These are phyloP conservation scores for Cladosporium sp. DNA, from an alignment of 2,329 filamentous ascomycete genomes.

Conservation along the genomic window DNA sequence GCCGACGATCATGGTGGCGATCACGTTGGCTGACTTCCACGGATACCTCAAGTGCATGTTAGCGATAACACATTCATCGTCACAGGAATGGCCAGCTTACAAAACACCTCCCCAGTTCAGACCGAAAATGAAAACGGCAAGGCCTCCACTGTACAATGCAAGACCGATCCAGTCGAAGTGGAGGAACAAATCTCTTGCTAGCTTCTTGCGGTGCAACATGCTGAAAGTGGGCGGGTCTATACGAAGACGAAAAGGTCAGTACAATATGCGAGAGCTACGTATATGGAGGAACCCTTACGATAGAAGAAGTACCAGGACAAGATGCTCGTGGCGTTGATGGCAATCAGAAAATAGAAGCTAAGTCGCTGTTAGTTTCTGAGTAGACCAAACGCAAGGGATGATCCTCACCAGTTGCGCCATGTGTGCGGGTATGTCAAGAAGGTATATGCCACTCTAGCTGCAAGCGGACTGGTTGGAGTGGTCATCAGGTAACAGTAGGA, in stretches of 20 bases:
- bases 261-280: background rate
- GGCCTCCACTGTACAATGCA: constrained; percentile 29
- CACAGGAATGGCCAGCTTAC: constrained; percentile 8
- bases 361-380: background rate
- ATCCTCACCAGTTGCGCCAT: constrained; percentile 27
- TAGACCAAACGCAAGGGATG: background rate
- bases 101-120: constrained; percentile 36
- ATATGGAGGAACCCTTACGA: constrained; percentile 13
- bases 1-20: constrained; percentile 35
- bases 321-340: constrained; percentile 38
- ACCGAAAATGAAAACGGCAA: constrained; percentile 32
- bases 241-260: background rate
- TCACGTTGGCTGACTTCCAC: constrained; percentile 34
- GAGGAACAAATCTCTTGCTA: constrained; percentile 29
- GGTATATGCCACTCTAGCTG: constrained; percentile 29
- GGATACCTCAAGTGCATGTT: constrained; percentile 28
- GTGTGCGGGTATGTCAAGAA: constrained; percentile 29
- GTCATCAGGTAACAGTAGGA: constrained; percentile 32
- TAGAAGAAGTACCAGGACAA: constrained; percentile 40
- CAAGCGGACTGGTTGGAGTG: constrained; percentile 30
- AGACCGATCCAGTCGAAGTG: constrained; percentile 35
- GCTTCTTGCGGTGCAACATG: constrained; percentile 33
- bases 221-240: constrained; percentile 33
- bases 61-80: background rate
- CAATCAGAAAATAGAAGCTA: constrained; percentile 33